These are phyloP conservation scores for Annulohypoxylon maeteangense DNA, from an alignment of 495 filamentous ascomycete genomes.

Conservation along the genomic window DNA sequence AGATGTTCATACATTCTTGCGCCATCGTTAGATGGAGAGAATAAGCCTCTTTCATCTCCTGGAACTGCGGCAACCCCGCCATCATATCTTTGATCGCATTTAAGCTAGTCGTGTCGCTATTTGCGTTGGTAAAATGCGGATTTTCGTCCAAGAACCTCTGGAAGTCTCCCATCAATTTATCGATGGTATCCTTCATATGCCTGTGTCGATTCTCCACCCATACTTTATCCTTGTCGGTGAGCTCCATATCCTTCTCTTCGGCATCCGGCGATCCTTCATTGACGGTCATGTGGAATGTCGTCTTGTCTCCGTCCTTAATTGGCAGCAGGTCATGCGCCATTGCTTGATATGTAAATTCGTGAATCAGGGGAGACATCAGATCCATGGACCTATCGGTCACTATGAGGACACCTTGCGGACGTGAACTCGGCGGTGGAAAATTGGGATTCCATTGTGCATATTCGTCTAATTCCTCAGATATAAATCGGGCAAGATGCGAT, in stretches of 20 bases:
- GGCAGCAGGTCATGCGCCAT: constrained; percentile 95
- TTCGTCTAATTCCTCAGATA: constrained; percentile 88
- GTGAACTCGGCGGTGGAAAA: constrained; percentile 81
- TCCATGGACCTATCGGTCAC: constrained; percentile 95
- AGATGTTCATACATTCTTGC: constrained; percentile 95
- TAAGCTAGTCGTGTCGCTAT: constrained; percentile 74
- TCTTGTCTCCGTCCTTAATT: constrained; percentile 86
- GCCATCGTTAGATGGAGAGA: constrained; percentile 96
- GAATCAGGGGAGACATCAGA: constrained; percentile 82
- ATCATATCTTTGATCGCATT: constrained; percentile 98
- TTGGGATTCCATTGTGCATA: constrained; percentile 83
- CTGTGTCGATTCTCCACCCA: constrained; percentile 94
- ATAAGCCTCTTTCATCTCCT: constrained; percentile 93
- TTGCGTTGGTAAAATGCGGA: constrained; percentile 86
- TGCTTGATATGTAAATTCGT: constrained; percentile 98
- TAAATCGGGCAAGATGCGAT: constrained; percentile 87
- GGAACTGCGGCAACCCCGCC: constrained; percentile 91
- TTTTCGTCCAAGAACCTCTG: constrained; percentile 89
- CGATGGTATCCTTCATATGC: constrained; percentile 98
- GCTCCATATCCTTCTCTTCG: constrained; percentile 88
- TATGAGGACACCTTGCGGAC: constrained; percentile 84
- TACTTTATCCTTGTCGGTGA: constrained; percentile 87
- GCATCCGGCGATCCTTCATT: constrained; percentile 75
- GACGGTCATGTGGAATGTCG: constrained; percentile 80
- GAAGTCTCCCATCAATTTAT: constrained; percentile 91